Percentiles rank a stretch among this genome's conserved stretches.
Conservation (phyloP, 208 protist species). For the Jaenimonas drosophilae region DNA sequence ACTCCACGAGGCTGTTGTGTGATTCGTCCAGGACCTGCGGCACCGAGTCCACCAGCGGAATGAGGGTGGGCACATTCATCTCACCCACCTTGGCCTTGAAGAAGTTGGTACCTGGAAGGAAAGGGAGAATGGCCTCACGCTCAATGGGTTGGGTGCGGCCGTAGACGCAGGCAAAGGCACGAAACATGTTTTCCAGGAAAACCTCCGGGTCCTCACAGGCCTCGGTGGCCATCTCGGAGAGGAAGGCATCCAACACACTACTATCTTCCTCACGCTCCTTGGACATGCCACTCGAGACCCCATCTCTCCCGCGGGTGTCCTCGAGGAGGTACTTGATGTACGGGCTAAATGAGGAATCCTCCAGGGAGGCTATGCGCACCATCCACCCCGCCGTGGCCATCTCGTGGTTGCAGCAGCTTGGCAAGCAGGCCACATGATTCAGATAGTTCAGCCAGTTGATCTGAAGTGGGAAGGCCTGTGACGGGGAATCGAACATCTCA, state of each 20-base stretch:
- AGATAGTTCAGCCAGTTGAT: slow-evolving; percentile 88
- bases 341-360: slow-evolving; percentile 58
- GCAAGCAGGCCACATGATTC: slow-evolving; percentile 43
- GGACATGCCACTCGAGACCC: slow-evolving; percentile 61
- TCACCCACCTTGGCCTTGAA: slow-evolving; percentile 74
- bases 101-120: slow-evolving; percentile 73
- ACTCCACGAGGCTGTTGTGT: slow-evolving; percentile 76
- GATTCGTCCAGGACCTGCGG: slow-evolving; percentile 64
- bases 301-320: slow-evolving; percentile 76
- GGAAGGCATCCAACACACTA: slow-evolving; percentile 59
- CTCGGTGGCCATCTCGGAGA: slow-evolving; percentile 80
- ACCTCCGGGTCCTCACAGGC: slow-evolving; percentile 77
- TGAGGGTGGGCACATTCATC: slow-evolving; percentile 80
- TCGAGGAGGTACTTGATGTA: slow-evolving; percentile 75
- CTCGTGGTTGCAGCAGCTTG: slow-evolving; percentile 38
- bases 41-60: slow-evolving; percentile 71
- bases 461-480: slow-evolving; percentile 49
- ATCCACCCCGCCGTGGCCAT: slow-evolving; percentile 71
- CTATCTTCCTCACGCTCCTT: slow-evolving; percentile 67
- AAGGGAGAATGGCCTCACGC: slow-evolving; percentile 32
- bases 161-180: slow-evolving; percentile 51
- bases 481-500: slow-evolving; percentile 46
- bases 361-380: slow-evolving; percentile 55
- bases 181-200: slow-evolving; percentile 74
- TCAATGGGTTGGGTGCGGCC: slow-evolving; percentile 75